Conservation (phyloP, 169 alveolate species). For the Plasmodium chabaudi region DNA sequence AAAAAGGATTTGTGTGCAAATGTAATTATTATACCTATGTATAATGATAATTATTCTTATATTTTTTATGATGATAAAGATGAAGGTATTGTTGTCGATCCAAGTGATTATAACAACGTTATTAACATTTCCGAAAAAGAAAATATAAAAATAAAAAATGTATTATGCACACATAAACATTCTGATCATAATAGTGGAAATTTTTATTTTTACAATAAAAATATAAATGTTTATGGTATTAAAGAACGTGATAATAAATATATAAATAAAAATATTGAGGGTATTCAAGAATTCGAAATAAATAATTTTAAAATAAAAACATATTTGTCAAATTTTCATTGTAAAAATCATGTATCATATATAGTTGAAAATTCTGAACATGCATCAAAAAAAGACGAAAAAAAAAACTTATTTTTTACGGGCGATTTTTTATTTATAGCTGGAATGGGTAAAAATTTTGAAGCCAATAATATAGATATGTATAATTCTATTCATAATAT, state of each 20-base stretch:
- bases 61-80: constrained; percentile 55
- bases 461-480: constrained; percentile 41
- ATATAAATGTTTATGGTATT: constrained; percentile 62
- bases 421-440: constrained; percentile 63
- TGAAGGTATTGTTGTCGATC: constrained; percentile 66
- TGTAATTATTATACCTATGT: constrained; percentile 42
- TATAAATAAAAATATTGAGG: constrained; percentile 31
- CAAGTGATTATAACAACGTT: constrained; percentile 34
- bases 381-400: not conserved
- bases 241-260: constrained; percentile 48
- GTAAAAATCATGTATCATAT: constrained; percentile 57
- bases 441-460: constrained; percentile 69
- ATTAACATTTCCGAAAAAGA: constrained; percentile 40
- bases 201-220: constrained; percentile 22
- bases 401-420: constrained; percentile 52
- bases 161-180: constrained; percentile 69
- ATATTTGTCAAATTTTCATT: constrained; percentile 49
- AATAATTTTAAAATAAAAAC: constrained; percentile 55
- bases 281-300: constrained; percentile 29
- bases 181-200: constrained; percentile 67
- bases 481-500: constrained; percentile 25
- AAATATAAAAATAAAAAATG: constrained; percentile 50
- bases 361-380: constrained; percentile 24
- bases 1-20: constrained; percentile 36
- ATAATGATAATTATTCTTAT: constrained; percentile 50